These are phyloP conservation scores for Sodiomyces alkalinus DNA, from an alignment of 2,329 filamentous ascomycete species.

Conservation along the genomic window DNA sequence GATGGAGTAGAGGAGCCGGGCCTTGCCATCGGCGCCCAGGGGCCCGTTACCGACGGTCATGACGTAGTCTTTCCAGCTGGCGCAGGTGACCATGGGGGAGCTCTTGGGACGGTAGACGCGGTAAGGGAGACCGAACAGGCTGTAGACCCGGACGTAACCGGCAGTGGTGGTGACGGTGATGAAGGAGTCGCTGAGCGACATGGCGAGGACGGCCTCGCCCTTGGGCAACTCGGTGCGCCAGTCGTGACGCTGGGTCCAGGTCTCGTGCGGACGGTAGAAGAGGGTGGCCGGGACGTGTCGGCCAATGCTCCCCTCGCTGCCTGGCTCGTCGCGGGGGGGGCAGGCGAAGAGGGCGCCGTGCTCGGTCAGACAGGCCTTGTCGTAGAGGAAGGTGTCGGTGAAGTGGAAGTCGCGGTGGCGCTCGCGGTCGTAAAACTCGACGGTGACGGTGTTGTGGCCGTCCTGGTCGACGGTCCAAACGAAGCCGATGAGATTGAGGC, in stretches of 20 bases:
- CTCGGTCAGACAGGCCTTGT: slow-evolving; percentile 85
- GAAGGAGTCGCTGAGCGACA: slow-evolving; percentile 84
- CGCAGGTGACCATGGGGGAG: slow-evolving; percentile 78
- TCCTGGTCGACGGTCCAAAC: slow-evolving; percentile 97
- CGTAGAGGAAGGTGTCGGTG: slow-evolving; percentile 88
- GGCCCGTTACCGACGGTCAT: slow-evolving; percentile 89
- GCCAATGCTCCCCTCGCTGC: no score
- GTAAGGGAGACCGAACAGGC: slow-evolving; percentile 78
- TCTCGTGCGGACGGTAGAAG: slow-evolving; percentile 96
- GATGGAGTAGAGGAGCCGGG: slow-evolving; percentile 75
- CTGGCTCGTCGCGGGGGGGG: slow-evolving; percentile 39
- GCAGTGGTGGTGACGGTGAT: slow-evolving; percentile 76
- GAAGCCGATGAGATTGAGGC: slow-evolving; percentile 82
- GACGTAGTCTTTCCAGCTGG: slow-evolving; percentile 92
- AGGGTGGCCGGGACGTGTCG: slow-evolving; percentile 59
- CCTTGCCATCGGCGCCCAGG: slow-evolving; percentile 60
- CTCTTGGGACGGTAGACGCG: slow-evolving; percentile 87
- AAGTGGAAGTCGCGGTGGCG: slow-evolving; percentile 92
- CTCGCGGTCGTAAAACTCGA: slow-evolving; percentile 94
- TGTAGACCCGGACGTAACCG: slow-evolving; percentile 86
- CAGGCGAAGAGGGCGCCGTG: slow-evolving; percentile 77
- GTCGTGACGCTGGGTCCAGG: slow-evolving; percentile 81
- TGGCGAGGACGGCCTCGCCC: slow-evolving; percentile 74
- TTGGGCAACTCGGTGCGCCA: slow-evolving; percentile 80
- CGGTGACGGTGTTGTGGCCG: slow-evolving; percentile 80